Evolutionary conservation across 441 rosid genomes (phyloP).

Genomic region (Arabidopsis lyrata): DNA sequence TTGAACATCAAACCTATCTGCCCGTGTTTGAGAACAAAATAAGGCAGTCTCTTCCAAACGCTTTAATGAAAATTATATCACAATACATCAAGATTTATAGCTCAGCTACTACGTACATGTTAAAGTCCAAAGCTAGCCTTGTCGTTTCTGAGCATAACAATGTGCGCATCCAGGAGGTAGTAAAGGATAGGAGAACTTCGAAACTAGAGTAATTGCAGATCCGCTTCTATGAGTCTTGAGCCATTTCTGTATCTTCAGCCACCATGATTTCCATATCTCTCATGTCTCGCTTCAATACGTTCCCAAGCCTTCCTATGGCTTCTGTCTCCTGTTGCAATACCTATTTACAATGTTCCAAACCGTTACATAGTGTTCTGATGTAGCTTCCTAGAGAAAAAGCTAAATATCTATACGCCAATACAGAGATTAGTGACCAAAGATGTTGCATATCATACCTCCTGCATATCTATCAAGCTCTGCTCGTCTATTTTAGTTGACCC

Average conservation of each 20-base stretch:
- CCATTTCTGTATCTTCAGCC: slow-evolving; percentile 77
- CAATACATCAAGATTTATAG: slow-evolving; percentile 36
- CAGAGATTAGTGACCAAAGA: slow-evolving; percentile 7
- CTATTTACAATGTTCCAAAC: slow-evolving; percentile 47
- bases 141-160: slow-evolving; percentile 19
- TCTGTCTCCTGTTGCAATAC: slow-evolving; percentile 93
- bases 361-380: slow-evolving; percentile 12
- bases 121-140: slow-evolving; percentile 31
- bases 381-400: neutral
- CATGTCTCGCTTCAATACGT: slow-evolving; percentile 81
- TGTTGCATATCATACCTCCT: slow-evolving; percentile 69
- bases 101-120: slow-evolving; percentile 32
- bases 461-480: slow-evolving; percentile 97
- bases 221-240: slow-evolving; percentile 39
- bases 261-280: slow-evolving; percentile 82
- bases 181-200: neutral
- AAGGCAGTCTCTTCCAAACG: slow-evolving; percentile 21
- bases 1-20: neutral
- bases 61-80: slow-evolving; percentile 9
- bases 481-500: slow-evolving; percentile 98
- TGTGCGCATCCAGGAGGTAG: neutral
- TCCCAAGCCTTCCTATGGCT: slow-evolving; percentile 87
- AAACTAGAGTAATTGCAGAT: slow-evolving; percentile 25
- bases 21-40: slow-evolving; percentile 16
- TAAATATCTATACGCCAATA: neutral